These are phyloP conservation scores for Berberis thunbergii DNA, from an alignment of 164 flowering plant genomes.

Conservation along the genomic window DNA sequence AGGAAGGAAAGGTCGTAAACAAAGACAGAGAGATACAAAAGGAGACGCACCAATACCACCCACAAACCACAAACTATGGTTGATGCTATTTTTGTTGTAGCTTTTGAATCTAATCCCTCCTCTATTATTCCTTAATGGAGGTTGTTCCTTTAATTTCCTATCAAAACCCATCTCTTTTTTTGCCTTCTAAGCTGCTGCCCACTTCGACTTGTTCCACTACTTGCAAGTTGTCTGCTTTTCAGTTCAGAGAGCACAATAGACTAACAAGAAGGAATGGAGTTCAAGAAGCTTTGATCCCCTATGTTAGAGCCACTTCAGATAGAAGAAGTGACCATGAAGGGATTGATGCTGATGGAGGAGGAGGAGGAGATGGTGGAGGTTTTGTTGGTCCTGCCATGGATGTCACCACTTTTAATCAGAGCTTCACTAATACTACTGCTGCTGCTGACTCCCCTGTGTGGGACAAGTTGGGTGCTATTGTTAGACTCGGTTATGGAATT, in stretches of 20 bases:
- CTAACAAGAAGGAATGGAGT: not conserved
- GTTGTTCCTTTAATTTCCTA: no score
- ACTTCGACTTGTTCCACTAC: no score
- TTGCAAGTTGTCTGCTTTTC: not conserved
- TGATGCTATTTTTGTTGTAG: no score
- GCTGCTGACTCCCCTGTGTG: conserved; percentile 70
- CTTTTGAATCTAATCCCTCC: no score
- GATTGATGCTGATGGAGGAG: conserved; percentile 17
- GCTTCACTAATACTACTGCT: conserved; percentile 27
- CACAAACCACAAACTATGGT: no score
- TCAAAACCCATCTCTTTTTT: no score
- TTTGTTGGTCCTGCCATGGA: conserved; percentile 51
- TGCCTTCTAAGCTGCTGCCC: no score
- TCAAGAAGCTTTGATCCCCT: not conserved
- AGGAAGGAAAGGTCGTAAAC: no score
- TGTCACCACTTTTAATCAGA: conserved; percentile 52
- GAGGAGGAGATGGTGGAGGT: conserved; percentile 18
- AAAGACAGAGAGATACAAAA: no score
- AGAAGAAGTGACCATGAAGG: conserved; percentile 22
- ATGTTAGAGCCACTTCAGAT: conserved; percentile 35
- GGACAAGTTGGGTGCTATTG: conserved; percentile 89
- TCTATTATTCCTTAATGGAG: no score
- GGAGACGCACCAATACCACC: no score
- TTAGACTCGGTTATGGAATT: conserved; percentile 83
- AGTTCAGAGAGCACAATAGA: not conserved